These are phyloP conservation scores for Sisymbrium altissimum DNA, from an alignment of 345 rosid genomes.

Conservation along the genomic window DNA sequence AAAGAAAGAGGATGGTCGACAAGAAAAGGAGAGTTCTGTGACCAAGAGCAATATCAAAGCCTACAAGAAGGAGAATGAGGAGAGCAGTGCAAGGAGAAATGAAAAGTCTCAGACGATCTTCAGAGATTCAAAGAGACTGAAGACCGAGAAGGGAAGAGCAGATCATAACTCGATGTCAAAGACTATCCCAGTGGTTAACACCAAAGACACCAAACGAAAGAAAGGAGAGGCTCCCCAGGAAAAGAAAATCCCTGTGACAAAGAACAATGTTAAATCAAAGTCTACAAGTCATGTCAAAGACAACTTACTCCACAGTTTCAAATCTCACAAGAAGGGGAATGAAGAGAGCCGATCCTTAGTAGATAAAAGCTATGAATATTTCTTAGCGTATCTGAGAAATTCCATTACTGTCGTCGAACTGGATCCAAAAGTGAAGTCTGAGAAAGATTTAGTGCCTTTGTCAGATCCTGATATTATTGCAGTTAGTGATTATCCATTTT, in stretches of 20 bases:
- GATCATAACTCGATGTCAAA: background rate
- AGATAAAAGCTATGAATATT: slow-evolving; percentile 31
- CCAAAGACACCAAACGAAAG: background rate
- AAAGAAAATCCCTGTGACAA: slow-evolving; percentile 20
- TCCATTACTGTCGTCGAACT: slow-evolving; percentile 11
- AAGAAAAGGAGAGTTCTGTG: background rate
- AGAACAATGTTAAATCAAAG: slow-evolving; percentile 9
- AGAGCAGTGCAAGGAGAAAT: background rate
- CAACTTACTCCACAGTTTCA: background rate
- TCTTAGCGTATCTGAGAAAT: slow-evolving; percentile 15
- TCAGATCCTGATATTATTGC: slow-evolving; percentile 52
- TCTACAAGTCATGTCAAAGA: slow-evolving; percentile 19
- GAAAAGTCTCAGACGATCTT: background rate
- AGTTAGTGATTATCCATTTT: slow-evolving; percentile 36
- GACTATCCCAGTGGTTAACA: slow-evolving; percentile 1
- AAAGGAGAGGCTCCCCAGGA: background rate
- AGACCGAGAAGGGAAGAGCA: slow-evolving; percentile 6
- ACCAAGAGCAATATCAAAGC: background rate
- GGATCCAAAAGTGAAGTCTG: slow-evolving; percentile 1
- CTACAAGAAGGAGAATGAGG: background rate
- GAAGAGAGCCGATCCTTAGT: background rate
- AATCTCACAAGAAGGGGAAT: background rate
- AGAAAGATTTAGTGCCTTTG: slow-evolving; percentile 28
- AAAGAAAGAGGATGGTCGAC: background rate
- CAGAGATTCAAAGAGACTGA: slow-evolving; percentile 19